A percentile compares a stretch with the other conserved stretches of the same genome.
Conservation (phyloP, 768 basidiomycete genomes). For the Hypholoma sublateritium region DNA sequence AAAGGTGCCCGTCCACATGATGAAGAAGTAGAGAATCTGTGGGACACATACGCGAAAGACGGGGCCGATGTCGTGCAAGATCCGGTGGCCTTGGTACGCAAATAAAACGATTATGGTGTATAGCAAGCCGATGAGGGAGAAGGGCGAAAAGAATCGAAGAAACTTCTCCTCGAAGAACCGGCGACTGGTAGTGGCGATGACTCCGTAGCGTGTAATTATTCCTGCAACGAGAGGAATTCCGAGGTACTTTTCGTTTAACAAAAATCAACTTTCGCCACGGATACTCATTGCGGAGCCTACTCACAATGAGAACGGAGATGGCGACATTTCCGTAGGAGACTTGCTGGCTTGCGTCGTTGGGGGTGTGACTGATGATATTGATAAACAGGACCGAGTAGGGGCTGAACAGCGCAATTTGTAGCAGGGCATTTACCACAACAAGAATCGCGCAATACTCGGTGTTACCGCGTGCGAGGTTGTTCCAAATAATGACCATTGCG, state of each 20-base stretch:
- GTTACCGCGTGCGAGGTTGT: conserved; percentile 69
- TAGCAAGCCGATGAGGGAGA: conserved; percentile 73
- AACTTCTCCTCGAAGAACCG: conserved; percentile 56
- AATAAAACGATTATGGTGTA: conserved; percentile 82
- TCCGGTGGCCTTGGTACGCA: conserved; percentile 66
- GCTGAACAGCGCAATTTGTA: conserved; percentile 78
- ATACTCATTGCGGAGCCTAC: conserved; percentile 19
- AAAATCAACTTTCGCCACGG: background rate
- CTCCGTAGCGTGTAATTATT: conserved; percentile 59
- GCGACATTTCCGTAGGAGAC: conserved; percentile 60
- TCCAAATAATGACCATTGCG: conserved; percentile 85
- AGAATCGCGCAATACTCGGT: conserved; percentile 74
- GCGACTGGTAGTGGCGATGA: conserved; percentile 47
- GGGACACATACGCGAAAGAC: conserved; percentile 87
- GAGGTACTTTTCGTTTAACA: conserved; percentile 58
- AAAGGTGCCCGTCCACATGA: conserved; percentile 76
- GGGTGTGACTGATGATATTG: conserved; percentile 58
- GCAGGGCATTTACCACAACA: conserved; percentile 75
- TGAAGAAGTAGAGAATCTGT: conserved; percentile 71
- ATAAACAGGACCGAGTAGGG: conserved; percentile 76
- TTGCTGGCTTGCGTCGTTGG: conserved; percentile 27
- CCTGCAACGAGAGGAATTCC: conserved; percentile 80
- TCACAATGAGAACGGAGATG: conserved; percentile 69
- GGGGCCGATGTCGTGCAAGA: conserved; percentile 69
- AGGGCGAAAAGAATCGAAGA: conserved; percentile 63